These are phyloP conservation scores for Sphagnum contortum DNA, from an alignment of 225 moss, liverwort and hornwort genomes.

Conservation along the genomic window DNA sequence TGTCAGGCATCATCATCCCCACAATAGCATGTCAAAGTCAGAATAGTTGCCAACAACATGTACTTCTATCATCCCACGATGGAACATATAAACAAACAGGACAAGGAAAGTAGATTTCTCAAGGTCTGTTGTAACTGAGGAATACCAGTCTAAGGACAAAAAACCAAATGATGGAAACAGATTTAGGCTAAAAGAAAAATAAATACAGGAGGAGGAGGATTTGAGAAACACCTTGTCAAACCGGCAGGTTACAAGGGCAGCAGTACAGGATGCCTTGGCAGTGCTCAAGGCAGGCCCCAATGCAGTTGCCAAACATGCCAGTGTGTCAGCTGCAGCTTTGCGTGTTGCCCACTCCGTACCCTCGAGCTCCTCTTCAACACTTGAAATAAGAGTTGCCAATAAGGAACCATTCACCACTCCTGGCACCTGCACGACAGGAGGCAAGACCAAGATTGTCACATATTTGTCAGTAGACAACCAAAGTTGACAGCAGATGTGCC, in stretches of 20 bases:
- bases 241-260: slow-evolving; percentile 54
- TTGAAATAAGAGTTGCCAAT: slow-evolving; percentile 39
- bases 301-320: slow-evolving; percentile 56
- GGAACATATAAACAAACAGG: background rate
- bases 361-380: slow-evolving; percentile 58
- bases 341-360: slow-evolving; percentile 63
- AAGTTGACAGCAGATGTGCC: no score
- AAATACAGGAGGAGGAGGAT: background rate
- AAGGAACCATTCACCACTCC: slow-evolving; percentile 29
- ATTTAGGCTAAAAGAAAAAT: no score
- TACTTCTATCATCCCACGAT: no score
- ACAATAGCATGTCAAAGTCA: no score
- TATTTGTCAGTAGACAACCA: no score
- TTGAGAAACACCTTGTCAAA: slow-evolving; percentile 64
- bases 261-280: slow-evolving; percentile 22
- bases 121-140: no score
- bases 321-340: slow-evolving; percentile 63
- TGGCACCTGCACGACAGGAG: slow-evolving; percentile 18
- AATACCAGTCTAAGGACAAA: no score
- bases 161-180: background rate
- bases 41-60: no score
- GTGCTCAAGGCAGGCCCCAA: slow-evolving; percentile 38
- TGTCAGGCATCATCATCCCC: slow-evolving; percentile 2
- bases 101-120: no score
- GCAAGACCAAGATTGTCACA: no score